phyloP scores from a whole-genome alignment of 306 rosid genomes.

The Pterocarpus santalinus region DNA sequence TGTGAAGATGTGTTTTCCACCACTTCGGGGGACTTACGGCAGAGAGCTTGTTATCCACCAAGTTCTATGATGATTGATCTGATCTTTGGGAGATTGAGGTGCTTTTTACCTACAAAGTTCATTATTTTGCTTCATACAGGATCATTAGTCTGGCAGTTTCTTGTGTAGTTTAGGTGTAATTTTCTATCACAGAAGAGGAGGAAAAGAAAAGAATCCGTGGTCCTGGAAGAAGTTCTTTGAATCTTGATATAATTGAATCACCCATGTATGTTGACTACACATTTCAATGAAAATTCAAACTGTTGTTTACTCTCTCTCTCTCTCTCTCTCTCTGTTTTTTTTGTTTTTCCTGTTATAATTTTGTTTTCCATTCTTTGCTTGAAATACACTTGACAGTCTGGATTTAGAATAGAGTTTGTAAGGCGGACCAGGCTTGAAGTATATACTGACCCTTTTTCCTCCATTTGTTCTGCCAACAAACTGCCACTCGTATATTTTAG shows the following conservation, averaged over 20 bases:
- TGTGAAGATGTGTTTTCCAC: slow-evolving; percentile 39
- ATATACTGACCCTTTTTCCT: neutral
- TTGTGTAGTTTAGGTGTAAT: slow-evolving; percentile 45
- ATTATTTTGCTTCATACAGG: slow-evolving; percentile 49
- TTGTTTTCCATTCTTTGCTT: neutral
- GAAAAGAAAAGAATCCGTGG: neutral
- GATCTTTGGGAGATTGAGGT: slow-evolving; percentile 44
- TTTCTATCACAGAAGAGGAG: neutral
- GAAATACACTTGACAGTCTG: neutral
- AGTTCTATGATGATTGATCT: slow-evolving; percentile 44
- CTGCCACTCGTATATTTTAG: neutral
- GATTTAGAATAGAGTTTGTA: neutral
- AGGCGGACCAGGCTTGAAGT: neutral
- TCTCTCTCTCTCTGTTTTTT: neutral
- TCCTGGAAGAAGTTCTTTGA: slow-evolving; percentile 30
- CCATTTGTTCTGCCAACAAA: neutral
- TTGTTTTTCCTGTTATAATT: neutral
- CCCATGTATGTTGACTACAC: slow-evolving; percentile 31
- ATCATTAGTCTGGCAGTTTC: slow-evolving; percentile 39
- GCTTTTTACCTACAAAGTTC: slow-evolving; percentile 38
- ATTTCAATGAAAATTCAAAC: slow-evolving; percentile 35
- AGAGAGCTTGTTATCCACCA: slow-evolving; percentile 27
- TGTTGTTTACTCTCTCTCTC: slow-evolving; percentile 25
- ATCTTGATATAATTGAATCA: slow-evolving; percentile 31
- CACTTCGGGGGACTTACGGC: slow-evolving; percentile 22